Conservation (phyloP, 2,329 filamentous ascomycete species). For the Colletotrichum liaoningense region DNA sequence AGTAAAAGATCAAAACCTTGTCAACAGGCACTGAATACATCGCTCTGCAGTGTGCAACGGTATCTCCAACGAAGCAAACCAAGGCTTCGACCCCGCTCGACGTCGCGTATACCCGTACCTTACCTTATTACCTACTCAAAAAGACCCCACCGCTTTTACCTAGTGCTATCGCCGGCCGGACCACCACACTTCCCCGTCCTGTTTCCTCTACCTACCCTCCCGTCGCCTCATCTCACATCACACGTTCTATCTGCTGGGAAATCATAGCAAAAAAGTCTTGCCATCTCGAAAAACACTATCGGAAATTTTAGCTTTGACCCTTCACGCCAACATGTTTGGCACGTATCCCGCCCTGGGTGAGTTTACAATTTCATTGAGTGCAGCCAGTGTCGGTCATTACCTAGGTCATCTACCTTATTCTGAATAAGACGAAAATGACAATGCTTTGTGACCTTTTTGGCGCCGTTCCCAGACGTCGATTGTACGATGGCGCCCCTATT, state of each 20-base stretch:
- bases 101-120: neutral
- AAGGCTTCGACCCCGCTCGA: slow-evolving; percentile 29
- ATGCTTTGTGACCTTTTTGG: neutral
- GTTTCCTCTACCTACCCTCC: neutral
- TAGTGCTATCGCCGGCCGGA: slow-evolving; percentile 17
- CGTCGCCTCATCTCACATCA: neutral
- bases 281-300: slow-evolving; percentile 2
- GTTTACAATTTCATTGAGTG: slow-evolving; percentile 37
- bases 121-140: neutral
- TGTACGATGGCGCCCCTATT: neutral
- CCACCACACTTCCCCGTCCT: neutral
- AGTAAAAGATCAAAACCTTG: neutral
- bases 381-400: neutral
- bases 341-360: slow-evolving; percentile 54
- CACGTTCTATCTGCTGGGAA: neutral
- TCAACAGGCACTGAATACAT: neutral
- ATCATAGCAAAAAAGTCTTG: neutral
- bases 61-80: slow-evolving; percentile 13
- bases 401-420: neutral
- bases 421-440: neutral
- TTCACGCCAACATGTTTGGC: slow-evolving; percentile 53
- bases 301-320: neutral
- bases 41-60: neutral
- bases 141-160: slow-evolving; percentile 23
- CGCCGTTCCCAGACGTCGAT: neutral